A percentile compares a stretch with the other conserved stretches of the same genome.
These are phyloP conservation scores for Microglena sp. DNA, from an alignment of 139 green algal species.

Conservation along the genomic window DNA sequence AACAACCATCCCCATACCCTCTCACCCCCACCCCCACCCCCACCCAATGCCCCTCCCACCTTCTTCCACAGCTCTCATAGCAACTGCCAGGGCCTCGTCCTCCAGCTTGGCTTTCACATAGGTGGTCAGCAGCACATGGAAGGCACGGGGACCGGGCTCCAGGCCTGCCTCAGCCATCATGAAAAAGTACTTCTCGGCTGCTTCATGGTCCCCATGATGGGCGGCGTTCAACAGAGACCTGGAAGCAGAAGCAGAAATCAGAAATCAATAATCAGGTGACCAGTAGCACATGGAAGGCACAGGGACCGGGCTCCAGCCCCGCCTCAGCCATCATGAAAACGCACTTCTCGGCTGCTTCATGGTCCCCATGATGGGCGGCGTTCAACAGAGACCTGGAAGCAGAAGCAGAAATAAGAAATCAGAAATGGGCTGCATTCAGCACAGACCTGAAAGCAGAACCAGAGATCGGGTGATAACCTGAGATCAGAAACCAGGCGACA, in stretches of 20 bases:
- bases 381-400: slow-evolving; percentile 16
- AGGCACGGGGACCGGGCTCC: slow-evolving; percentile 22
- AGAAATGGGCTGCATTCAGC: slow-evolving; percentile 8
- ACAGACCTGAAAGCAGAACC: slow-evolving; percentile 5
- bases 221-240: slow-evolving; percentile 21
- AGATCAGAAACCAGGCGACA: background rate
- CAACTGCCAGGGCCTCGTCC: slow-evolving; percentile 10
- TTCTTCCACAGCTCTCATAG: slow-evolving; percentile 4
- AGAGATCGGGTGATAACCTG: background rate
- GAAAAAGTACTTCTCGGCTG: slow-evolving; percentile 13
- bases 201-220: slow-evolving; percentile 8
- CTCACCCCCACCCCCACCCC: background rate
- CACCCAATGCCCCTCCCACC: background rate
- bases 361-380: slow-evolving; percentile 13
- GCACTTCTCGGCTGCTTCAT: slow-evolving; percentile 12
- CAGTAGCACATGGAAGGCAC: slow-evolving; percentile 22
- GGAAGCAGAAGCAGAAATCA: background rate
- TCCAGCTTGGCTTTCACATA: slow-evolving; percentile 17
- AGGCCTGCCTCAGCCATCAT: slow-evolving; percentile 21
- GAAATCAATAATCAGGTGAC: background rate
- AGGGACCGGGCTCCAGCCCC: slow-evolving; percentile 22
- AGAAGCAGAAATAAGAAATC: background rate
- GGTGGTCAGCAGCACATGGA: slow-evolving; percentile 21
- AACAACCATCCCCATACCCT: background rate
- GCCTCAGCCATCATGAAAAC: slow-evolving; percentile 16